Evolutionary conservation across 2,329 filamentous ascomycete genomes (phyloP), one percentile per base, ranked within the genome.

Genomic region (Kalmusia sp.): DNA sequence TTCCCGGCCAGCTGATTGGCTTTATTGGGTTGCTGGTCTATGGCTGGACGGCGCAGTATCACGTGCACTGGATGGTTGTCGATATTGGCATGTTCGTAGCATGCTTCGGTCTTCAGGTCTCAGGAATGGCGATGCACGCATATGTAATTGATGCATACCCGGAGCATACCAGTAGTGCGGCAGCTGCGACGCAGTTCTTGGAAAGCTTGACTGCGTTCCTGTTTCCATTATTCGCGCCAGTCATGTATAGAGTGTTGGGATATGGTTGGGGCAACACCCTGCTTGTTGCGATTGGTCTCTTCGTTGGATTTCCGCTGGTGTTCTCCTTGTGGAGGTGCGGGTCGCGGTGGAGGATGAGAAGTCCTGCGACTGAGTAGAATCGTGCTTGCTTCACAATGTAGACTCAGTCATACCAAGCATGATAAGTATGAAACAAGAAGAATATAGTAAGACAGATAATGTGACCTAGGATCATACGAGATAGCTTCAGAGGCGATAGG

Each of bases 101-200:
- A 2, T 79, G 77, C 1, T 55, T 73, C 3, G 75, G 70, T 54
- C 50, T 49, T 15, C 75, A 66, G 49, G 40, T 65, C 3, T 39
- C 30, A 1, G 59, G 52, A 3, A 61, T 84, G 76, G 72, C 77
- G 0, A 65, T 81, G 3, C 78, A 81, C 40, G 83, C 83, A 9
- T 90, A 90, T 58, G 76, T 88, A 2, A 82, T 88, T 44, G 86
- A 90, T 49, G 77, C 80, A 2, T 87, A 81, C 62, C 38, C 49
- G 1, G 76, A 79, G 0, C 72, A 80, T 52, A 63, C 57, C 0
- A 64, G 63, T 25, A 61, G 52, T 21, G 64, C 62, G 1, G 33
- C 53, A 50, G 62, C 65, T 4, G 61, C 62, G 27, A 54, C 52
- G 14, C 61, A 65, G 28, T 60, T 70, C 34, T 34, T 59, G 12